Conservation (phyloP, 768 basidiomycete species). For the Psilocybe azurescens region DNA sequence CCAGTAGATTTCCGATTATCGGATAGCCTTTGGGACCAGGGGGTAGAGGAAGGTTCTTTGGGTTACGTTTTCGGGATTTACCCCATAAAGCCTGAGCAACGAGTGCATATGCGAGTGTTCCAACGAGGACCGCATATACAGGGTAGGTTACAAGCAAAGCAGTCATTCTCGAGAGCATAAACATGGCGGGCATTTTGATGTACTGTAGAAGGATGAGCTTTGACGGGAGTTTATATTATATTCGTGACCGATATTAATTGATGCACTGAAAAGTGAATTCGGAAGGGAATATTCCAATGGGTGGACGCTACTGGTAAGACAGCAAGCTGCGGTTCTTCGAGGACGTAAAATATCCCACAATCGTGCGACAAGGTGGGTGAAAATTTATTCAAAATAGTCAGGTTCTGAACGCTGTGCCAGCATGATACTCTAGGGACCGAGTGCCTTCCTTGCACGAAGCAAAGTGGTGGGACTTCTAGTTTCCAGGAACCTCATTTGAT, state of each 20-base stretch:
- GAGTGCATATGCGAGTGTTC: neutral
- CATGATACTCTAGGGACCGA: neutral
- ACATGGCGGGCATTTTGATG: no score
- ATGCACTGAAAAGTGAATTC: no score
- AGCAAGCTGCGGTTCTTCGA: neutral
- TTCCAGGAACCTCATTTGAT: no score
- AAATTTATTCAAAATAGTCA: neutral
- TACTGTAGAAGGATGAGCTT: no score
- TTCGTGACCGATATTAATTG: no score
- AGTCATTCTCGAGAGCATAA: neutral
- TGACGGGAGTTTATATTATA: no score
- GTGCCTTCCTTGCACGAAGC: neutral
- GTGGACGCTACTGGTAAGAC: neutral
- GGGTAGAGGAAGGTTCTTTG: neutral
- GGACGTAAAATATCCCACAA: neutral
- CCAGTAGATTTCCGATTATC: constrained; percentile 11
- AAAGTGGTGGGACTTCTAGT: no score
- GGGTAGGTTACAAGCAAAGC: neutral
- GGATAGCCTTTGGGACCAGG: constrained; percentile 7
- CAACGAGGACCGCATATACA: neutral
- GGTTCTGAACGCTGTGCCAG: neutral
- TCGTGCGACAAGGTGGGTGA: neutral
- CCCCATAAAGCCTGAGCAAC: neutral
- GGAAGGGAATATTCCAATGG: no score
- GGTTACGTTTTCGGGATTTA: neutral